Base-by-base conservation (phyloP, 129 eudicot genomes). In the Oenanthe sinensis region DNA sequence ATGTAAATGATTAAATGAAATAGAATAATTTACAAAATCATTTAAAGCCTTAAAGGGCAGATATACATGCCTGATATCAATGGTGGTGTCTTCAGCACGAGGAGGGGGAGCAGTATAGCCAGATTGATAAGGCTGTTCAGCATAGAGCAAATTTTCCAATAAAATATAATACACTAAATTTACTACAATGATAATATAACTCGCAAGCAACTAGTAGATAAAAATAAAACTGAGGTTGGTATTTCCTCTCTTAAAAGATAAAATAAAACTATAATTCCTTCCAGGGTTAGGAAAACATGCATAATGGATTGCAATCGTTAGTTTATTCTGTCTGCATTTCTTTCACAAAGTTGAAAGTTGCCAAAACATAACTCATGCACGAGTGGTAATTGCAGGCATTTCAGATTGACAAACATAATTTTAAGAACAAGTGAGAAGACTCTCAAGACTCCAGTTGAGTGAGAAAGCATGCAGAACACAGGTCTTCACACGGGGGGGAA, bases 51-150 rank as follows among this genome's bases (percentile, higher is more conserved):
- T 33, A 33, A 13, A 44, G 42, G 36, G 12, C 8, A 42, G 42
- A 9, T 43, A 54, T 71, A 83, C 87, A 78, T 84, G 81, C 97
- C 90, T 89, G 89, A 91, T 91, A 79, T 91, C 90, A 63, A 91
- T 89, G 58, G 87, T 63, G 79, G 91, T 77, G 37, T 92, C 97
- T 43, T 87, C 88, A 11, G 85, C 52, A 47, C 44, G 84, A 75
- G 90, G 92, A 67, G 91, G 95, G 16, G 88, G 88, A 79, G 91
- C 93, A 72, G 93, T 89, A 82, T 91, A 91, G 75, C 93, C 93
- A 80, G 89, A 84, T 74, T 89, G 86, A 80, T 89, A 91, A 43
- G 88, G 82, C 97, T 91, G 87, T 74, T 54, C 50, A 68, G 33
- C 26, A 47, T 54, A 43, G 28, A 37, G 16, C 55, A 75, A 69